Evolutionary conservation across 345 rosid species (phyloP).

Genomic region (Anacardium occidentale): DNA sequence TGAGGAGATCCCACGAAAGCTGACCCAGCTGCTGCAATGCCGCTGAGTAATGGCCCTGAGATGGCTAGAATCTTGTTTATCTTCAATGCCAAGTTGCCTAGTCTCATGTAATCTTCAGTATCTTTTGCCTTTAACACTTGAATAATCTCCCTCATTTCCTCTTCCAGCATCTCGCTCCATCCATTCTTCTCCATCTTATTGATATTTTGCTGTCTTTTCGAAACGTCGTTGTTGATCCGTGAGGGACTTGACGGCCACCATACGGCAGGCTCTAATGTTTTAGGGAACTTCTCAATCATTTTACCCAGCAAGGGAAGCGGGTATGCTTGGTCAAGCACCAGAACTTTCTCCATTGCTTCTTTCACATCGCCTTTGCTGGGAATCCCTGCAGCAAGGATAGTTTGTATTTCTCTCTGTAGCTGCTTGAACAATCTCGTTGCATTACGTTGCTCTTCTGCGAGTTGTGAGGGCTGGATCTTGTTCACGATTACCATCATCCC

Average conservation of each 20-base stretch:
- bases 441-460: slow-evolving; percentile 55
- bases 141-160: slow-evolving; percentile 41
- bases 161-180: slow-evolving; percentile 38
- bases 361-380: slow-evolving; percentile 18
- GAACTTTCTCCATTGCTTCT: slow-evolving; percentile 23
- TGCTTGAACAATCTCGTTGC: slow-evolving; percentile 44
- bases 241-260: slow-evolving; percentile 28
- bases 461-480: slow-evolving; percentile 63
- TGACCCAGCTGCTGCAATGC: slow-evolving; percentile 39
- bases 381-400: slow-evolving; percentile 6
- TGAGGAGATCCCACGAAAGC: slow-evolving; percentile 17
- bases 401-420: slow-evolving; percentile 30
- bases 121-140: slow-evolving; percentile 37
- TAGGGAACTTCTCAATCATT: slow-evolving; percentile 36
- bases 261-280: slow-evolving; percentile 24
- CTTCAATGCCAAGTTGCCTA: slow-evolving; percentile 40
- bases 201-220: neutral
- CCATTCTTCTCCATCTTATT: slow-evolving; percentile 16
- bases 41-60: slow-evolving; percentile 40
- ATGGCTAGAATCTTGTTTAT: slow-evolving; percentile 48
- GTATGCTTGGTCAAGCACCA: slow-evolving; percentile 33
- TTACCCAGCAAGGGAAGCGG: slow-evolving; percentile 34
- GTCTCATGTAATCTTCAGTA: slow-evolving; percentile 37
- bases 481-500: slow-evolving; percentile 44
- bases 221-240: neutral